Evolutionary conservation across 192 early-diverging fungal genomes (phyloP), one percentile per base, ranked within the genome.

Genomic region (Obelidium mucronatum): DNA sequence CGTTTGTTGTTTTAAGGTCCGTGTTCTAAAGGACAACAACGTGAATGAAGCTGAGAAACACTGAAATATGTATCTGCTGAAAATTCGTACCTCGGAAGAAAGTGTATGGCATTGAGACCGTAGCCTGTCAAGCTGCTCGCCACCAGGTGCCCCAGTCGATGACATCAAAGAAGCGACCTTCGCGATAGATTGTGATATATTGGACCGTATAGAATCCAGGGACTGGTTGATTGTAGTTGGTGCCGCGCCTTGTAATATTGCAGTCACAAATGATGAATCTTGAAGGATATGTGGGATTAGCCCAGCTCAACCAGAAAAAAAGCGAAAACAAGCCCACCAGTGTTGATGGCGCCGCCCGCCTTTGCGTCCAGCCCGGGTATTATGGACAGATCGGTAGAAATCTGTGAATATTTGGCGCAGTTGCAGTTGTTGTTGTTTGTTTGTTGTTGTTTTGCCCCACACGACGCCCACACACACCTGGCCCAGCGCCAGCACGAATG

Each of bases 101-200:
- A 77, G 44, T 30, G 48, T 61, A 48, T 77, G 76, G 36, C 54
- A 59, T 11, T 67, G 76, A 26, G 67, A 40, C 34, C 70, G 76
- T 19, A 77, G 67, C 40, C 28, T 13, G 61, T 67, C 63, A 5
- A 76, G 15, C 33, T 58, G 62, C 4, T 44, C 42, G 19, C 33
- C 17, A 2, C 17, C 59, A 28, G 6, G n/a, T 48, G n/a, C 3
- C 22, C 13, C 42, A 44, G 15, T 74, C 42, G 42, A 17, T 6
- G 40, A 67, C 52, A 28, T 70, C 17, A 5, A 67, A 13, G 15
- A 17, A 17, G 35, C 54, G n/a, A 42, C 17, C 52, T 68, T 33
- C 19, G 66, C n/a, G 3, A 77, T 59, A 6, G 48, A 40, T 33
- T 40, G 58, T 19, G 26, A 39, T 34, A 68, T 76, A 31, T 33